Base-by-base conservation (phyloP, 179 eudicot genomes). In the Camellia oleifera region DNA sequence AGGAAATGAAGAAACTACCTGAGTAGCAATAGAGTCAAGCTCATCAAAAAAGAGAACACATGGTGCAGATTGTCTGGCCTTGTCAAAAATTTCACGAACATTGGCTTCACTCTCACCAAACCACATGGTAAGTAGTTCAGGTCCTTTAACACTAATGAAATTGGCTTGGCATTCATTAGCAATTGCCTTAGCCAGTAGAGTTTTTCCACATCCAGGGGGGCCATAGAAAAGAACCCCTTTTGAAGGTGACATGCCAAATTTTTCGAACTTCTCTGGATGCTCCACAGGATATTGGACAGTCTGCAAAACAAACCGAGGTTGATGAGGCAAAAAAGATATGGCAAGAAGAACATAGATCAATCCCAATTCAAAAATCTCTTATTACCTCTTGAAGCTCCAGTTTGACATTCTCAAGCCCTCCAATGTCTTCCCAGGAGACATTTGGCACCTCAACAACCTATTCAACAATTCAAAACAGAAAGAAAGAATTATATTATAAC, bases 51-150 rank as follows among this genome's bases (percentile, higher is more conserved):
- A 89, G 62, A 89, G 75, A 11, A 89, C 90, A 78, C 90, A 89
- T 3, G 92, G 92, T 46, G 92, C 92, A 5, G 92, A 89, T 62
- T 77, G 82, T 12, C 89, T 85, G 23, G 92, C 92, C 80, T 89
- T 89, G 81, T 89, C 92, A 53, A 88, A 89, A 4, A 89, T 88
- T 68, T 89, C 92, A 32, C 90, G 52, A 3, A 88, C 91, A 82
- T 89, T 89, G 64, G 92, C 92, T 69, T 89, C 92, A 80, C 90
- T 89, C 79, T 89, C 92, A 54, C 92, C 92, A 74, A 89, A 89
- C 90, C 92, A 89, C 92, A 89, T 89, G 11, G 92, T 89, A 57
- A 89, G 85, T 79, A 87, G 82, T 54, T 88, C 90, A 17, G 90
- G 92, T 74, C 90, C 92, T 79, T 89, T 89, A 50, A 89, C 46